Base-by-base conservation (phyloP, 75 land plant species). In the Sequoia sempervirens region DNA sequence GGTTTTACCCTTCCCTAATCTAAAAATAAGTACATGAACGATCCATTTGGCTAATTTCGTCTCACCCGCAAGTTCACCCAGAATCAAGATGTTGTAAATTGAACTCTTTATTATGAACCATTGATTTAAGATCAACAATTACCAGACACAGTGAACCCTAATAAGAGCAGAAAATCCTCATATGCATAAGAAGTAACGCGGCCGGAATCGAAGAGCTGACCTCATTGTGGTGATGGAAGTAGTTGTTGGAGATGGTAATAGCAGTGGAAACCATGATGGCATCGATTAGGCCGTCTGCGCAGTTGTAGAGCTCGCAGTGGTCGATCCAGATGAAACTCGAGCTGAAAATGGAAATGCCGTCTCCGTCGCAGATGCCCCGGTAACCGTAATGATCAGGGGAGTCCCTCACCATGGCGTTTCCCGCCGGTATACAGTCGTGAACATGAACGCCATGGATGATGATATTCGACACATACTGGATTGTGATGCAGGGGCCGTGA, bases 241-340 rank as follows among this genome's bases (percentile, higher is more conserved):
- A 84, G 68, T 84, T 91, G 85, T 91, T 91, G 66, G 93, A 91
- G 84, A 91, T 70, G 61, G 93, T 91, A 85, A 91, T 85, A 76
- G 88, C 93, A 23, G 87, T 90, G 50, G 93, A 91, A 50, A 88
- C 89, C 79, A 64, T 36, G 85, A 90, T 86, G 68, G 87, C 93
- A 54, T 91, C 93, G 52, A 91, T 80, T 38, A 91, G 83, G 37
- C 89, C 93, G 79, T 91, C 93, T 2, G 76, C 47, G 75, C 89
- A 87, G 46, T 75, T 86, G 54, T 87, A 66, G 56, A 91, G 85
- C n/a, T 88, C 85, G 79, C 87, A 87, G 56, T 91, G 93, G 56
- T 91, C 93, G 40, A 91, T 80, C 92, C 93, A 91, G 34, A 91
- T 79, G 80, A 88, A 76, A 18, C 56, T 72, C 6, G 92, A 72